Conservation (phyloP, 1,284 basidiomycete genomes). For the Cutaneotrichosporon curvatum region DNA sequence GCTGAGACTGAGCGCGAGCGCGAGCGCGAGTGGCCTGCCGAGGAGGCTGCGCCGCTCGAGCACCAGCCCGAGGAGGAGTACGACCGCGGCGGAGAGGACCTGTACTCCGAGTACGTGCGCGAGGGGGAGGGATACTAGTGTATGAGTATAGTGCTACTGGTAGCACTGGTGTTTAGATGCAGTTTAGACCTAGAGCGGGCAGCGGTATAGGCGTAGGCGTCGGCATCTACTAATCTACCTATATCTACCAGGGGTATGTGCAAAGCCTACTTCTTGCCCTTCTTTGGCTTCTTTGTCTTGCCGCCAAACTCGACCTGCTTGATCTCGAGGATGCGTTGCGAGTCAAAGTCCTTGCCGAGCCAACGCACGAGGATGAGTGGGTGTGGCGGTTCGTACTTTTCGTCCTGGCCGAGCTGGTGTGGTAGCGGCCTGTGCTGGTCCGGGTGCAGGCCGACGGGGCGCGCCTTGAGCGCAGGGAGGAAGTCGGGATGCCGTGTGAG, state of each 20-base stretch:
- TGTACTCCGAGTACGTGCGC: not conserved
- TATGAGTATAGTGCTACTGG: no score
- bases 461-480: conserved; percentile 30
- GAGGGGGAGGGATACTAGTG: not conserved
- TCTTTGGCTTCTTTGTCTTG: conserved; percentile 36
- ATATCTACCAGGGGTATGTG: no score
- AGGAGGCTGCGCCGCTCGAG: not conserved
- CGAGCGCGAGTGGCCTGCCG: not conserved
- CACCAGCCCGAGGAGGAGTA: not conserved
- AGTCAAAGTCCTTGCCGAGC: conserved; percentile 43
- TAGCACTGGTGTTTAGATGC: no score
- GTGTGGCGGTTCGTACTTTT: conserved; percentile 19
- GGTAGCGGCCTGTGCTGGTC: conserved; percentile 28
- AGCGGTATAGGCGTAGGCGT: no score
- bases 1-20: not conserved
- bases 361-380: conserved; percentile 42
- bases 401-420: conserved; percentile 8
- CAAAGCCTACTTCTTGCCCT: conserved; percentile 8
- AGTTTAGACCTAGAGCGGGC: no score
- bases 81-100: not conserved
- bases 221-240: no score
- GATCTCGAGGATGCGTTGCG: conserved; percentile 39
- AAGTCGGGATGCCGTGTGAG: conserved; percentile 44
- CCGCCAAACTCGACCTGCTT: conserved; percentile 46
- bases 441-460: conserved; percentile 43